Percentiles rank a stretch among this genome's conserved stretches.
These are phyloP conservation scores for Arabidopsis arenosa DNA, from an alignment of 345 rosid species.

Conservation along the genomic window DNA sequence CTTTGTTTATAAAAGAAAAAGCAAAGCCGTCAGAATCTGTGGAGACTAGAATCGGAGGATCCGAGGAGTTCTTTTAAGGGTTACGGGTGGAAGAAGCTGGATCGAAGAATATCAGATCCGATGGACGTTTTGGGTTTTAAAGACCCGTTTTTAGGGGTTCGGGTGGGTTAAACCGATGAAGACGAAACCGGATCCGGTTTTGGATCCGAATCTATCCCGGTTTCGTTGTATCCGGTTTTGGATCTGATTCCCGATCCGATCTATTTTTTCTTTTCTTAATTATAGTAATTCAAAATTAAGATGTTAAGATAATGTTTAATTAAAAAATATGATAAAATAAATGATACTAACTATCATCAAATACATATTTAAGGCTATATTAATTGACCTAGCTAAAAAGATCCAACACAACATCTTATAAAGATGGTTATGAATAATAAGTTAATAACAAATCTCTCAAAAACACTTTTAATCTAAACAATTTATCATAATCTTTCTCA, in stretches of 20 bases:
- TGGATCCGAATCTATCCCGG: constrained; percentile 13
- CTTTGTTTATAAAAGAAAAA: constrained; percentile 23
- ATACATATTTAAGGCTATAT: neutral
- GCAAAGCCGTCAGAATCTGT: constrained; percentile 42
- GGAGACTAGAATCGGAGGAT: constrained; percentile 63
- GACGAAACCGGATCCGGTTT: constrained; percentile 15
- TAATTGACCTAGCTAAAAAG: too few relatives aligned
- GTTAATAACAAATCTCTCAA: too few relatives aligned
- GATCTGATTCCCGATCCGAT: constrained; percentile 29
- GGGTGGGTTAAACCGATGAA: constrained; percentile 39
- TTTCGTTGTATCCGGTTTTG: neutral
- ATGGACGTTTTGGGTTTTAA: constrained; percentile 29
- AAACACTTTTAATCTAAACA: too few relatives aligned
- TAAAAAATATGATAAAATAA: neutral
- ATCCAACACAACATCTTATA: too few relatives aligned
- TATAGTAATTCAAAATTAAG: neutral
- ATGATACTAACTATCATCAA: neutral
- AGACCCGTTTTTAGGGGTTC: constrained; percentile 31
- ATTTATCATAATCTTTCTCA: too few relatives aligned
- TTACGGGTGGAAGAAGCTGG: constrained; percentile 46
- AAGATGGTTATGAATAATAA: too few relatives aligned
- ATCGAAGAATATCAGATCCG: constrained; percentile 43
- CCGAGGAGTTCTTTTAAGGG: constrained; percentile 52
- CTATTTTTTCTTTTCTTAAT: neutral
- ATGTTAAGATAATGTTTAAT: neutral